Evolutionary conservation across 306 rosid species (phyloP).

Genomic region (Ammopiptanthus mongolicus): DNA sequence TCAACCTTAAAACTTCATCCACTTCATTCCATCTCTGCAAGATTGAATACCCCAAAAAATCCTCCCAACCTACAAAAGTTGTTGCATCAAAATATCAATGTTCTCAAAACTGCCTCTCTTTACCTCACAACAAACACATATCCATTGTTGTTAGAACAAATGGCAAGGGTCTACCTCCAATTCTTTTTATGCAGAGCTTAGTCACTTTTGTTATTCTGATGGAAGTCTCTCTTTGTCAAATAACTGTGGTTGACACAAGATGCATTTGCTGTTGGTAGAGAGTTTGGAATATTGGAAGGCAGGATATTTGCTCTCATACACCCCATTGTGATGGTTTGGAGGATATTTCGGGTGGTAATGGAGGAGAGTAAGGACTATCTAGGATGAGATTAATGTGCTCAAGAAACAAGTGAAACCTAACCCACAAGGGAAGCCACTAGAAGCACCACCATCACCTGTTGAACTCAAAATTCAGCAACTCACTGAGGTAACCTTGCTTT

Average conservation of each 20-base stretch:
- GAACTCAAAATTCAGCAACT: constrained; percentile 73
- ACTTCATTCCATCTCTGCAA: constrained; percentile 25
- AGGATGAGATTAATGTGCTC: constrained; percentile 68
- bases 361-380: constrained; percentile 64
- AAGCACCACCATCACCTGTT: constrained; percentile 53
- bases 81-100: constrained; percentile 11
- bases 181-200: neutral
- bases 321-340: constrained; percentile 70
- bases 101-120: constrained; percentile 44
- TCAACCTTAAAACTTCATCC: constrained; percentile 24
- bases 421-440: constrained; percentile 51
- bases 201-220: neutral
- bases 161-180: constrained; percentile 26
- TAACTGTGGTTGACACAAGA: constrained; percentile 27
- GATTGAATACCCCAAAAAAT: constrained; percentile 21
- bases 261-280: constrained; percentile 70
- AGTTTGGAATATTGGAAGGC: constrained; percentile 76
- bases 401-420: constrained; percentile 73
- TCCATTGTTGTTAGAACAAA: constrained; percentile 49
- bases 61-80: neutral
- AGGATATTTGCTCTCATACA: constrained; percentile 71
- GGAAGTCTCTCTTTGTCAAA: neutral
- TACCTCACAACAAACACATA: constrained; percentile 53
- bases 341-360: constrained; percentile 95
- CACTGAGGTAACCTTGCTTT: constrained; percentile 46